Percentiles rank a stretch among this genome's conserved stretches.
These are phyloP conservation scores for Leccinum subgranulosum DNA, from an alignment of 768 basidiomycete species.

Conservation along the genomic window DNA sequence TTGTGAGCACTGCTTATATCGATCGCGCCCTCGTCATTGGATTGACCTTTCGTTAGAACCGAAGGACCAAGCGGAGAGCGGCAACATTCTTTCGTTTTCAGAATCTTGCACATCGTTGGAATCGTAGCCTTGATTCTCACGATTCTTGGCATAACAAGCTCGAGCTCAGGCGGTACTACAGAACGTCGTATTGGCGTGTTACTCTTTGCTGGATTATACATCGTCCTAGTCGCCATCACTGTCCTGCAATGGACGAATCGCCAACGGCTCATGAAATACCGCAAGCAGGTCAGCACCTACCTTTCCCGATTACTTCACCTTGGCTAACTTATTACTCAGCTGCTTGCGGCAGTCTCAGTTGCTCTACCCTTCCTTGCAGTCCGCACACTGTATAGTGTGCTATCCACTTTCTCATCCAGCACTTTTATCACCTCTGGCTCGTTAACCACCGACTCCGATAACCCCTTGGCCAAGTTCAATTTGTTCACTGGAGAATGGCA, in stretches of 20 bases:
- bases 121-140: conserved; percentile 28
- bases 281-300: conserved; percentile 32
- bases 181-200: conserved; percentile 34
- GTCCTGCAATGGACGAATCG: conserved; percentile 53
- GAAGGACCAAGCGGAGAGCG: conserved; percentile 26
- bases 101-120: conserved; percentile 30
- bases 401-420: conserved; percentile 51
- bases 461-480: conserved; percentile 51
- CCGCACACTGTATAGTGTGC: conserved; percentile 45
- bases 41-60: conserved; percentile 21
- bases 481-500: conserved; percentile 56
- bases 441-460: conserved; percentile 17
- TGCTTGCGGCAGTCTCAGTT: conserved; percentile 50
- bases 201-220: conserved; percentile 35
- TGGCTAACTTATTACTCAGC: conserved; percentile 35
- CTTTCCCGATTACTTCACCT: conserved; percentile 1
- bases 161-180: conserved; percentile 12
- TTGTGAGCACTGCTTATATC: conserved; percentile 26
- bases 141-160: conserved; percentile 31
- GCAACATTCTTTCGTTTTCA: conserved; percentile 12
- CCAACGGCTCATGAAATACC: conserved; percentile 28
- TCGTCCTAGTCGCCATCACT: conserved; percentile 45
- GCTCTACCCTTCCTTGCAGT: conserved; percentile 62
- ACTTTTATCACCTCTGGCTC: conserved; percentile 36
- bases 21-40: not conserved